Evolutionary conservation across 2,329 filamentous ascomycete species (phyloP), one percentile per base, ranked within the genome.

Genomic region (Microdochium bolleyi): DNA sequence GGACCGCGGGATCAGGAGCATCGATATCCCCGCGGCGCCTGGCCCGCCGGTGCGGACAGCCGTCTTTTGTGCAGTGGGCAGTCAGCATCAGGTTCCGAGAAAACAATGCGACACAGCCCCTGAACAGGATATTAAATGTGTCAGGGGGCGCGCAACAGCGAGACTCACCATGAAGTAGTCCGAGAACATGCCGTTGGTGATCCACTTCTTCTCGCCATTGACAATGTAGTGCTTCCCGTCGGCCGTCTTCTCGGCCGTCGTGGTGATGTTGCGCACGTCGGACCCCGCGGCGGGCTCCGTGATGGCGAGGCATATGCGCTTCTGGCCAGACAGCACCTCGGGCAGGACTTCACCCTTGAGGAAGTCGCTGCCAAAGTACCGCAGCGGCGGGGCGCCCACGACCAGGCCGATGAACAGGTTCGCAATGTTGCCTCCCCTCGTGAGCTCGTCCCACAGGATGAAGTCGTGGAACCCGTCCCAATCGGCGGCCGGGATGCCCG

Each of bases 191-290:
- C 72, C 77, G 48, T 79, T 80, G 1, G 82, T 84, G 55, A 85
- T 85, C 79, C 79, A 83, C 62, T 83, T 83, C 68, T 85, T 85
- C 48, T 75, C 74, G 1, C 82, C 82, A 52, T 83, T 83, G 7
- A 84, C 78, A 48, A 83, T 61, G 57, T 83, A 85, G 1, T 64
- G 49, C 10, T 48, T 30, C 7, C 57, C 55, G 19, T 58, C 55
- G 16, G 49, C 25, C 2, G 54, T 53, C 22, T 55, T 16, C 13
- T 50, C 49, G 10, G 58, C 56, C 21, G 56, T 55, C 3, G 56
- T 57, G 27, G 54, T 41, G 10, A 60, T 50, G 32, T 54, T 54
- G 11, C 51, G 52, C 3, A 60, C 58, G 37, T 60, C 58, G 1
- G 56, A 57, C 3, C 58, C 58, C 8, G 58, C 58, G 7, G 58